Evolutionary conservation across 2,329 filamentous ascomycete species (phyloP).

Genomic region (Scedosporium boydii): DNA sequence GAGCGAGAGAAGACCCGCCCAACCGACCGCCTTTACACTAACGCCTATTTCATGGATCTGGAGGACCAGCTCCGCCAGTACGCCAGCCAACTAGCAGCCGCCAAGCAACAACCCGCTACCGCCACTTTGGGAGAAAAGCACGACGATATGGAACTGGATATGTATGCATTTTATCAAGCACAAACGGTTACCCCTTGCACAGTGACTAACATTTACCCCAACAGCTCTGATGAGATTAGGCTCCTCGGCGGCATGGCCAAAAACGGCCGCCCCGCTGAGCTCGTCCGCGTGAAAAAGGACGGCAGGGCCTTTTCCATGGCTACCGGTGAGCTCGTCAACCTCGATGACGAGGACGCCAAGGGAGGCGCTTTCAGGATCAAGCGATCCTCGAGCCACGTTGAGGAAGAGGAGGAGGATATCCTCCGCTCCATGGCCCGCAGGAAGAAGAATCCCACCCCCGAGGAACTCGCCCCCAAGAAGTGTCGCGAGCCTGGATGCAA

Average conservation of each 20-base stretch:
- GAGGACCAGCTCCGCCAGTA: slow-evolving; percentile 89
- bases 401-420: slow-evolving; percentile 71
- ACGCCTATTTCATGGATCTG: slow-evolving; percentile 93
- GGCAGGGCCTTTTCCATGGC: slow-evolving; percentile 72
- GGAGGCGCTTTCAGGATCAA: slow-evolving; percentile 47
- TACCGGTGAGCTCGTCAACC: slow-evolving; percentile 55
- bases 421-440: slow-evolving; percentile 90
- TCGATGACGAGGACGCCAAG: slow-evolving; percentile 26
- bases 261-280: slow-evolving; percentile 73
- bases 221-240: slow-evolving; percentile 57
- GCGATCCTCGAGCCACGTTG: slow-evolving; percentile 58
- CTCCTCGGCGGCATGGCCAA: slow-evolving; percentile 73
- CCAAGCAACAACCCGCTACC: slow-evolving; percentile 43
- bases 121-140: slow-evolving; percentile 39
- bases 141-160: slow-evolving; percentile 40
- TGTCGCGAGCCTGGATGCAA: slow-evolving; percentile 69
- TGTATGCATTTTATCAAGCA: slow-evolving; percentile 9
- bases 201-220: slow-evolving; percentile 18
- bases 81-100: slow-evolving; percentile 71
- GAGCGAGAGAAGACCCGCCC: slow-evolving; percentile 80
- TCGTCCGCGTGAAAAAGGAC: slow-evolving; percentile 73
- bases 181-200: slow-evolving; percentile 8
- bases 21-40: slow-evolving; percentile 82
- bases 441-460: slow-evolving; percentile 83
- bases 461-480: slow-evolving; percentile 70